These are phyloP conservation scores for Lycium ferocissimum DNA, from an alignment of 257 asterid species.

Conservation along the genomic window DNA sequence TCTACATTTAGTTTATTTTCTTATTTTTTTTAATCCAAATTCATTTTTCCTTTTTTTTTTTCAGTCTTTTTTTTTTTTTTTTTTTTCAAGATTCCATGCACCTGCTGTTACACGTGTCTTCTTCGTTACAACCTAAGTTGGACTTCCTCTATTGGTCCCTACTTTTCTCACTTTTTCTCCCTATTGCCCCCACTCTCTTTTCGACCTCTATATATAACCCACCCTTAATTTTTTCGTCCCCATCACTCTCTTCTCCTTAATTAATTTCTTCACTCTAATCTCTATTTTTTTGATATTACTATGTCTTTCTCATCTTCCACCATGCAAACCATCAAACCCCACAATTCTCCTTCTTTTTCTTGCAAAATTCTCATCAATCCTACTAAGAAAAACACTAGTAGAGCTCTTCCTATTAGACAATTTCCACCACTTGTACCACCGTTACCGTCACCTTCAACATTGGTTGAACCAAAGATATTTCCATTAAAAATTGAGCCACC, in stretches of 20 bases:
- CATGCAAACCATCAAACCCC: constrained; percentile 18
- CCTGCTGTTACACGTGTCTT: background rate
- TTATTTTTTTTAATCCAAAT: no score
- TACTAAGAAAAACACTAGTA: constrained; percentile 14
- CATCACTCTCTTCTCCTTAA: background rate
- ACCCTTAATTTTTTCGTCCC: background rate
- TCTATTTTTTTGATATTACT: no score
- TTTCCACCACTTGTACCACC: background rate
- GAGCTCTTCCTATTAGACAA: constrained; percentile 29
- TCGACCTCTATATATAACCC: background rate
- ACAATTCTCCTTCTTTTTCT: background rate
- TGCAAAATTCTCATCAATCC: constrained; percentile 46
- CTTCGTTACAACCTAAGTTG: background rate
- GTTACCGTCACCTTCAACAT: background rate
- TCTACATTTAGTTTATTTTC: no score
- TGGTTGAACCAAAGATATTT: background rate
- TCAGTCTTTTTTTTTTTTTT: no score
- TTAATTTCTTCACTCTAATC: background rate
- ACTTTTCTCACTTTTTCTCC: constrained; percentile 7
- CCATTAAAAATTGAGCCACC: constrained; percentile 1
- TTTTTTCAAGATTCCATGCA: no score
- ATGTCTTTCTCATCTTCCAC: background rate
- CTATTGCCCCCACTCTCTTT: background rate
- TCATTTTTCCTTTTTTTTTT: no score
- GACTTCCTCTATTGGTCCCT: constrained; percentile 26